Percentiles rank a stretch among this genome's conserved stretches.
phyloP scores from a whole-genome alignment of 2,329 filamentous ascomycete genomes.

The Diaporthe citrichinensis region DNA sequence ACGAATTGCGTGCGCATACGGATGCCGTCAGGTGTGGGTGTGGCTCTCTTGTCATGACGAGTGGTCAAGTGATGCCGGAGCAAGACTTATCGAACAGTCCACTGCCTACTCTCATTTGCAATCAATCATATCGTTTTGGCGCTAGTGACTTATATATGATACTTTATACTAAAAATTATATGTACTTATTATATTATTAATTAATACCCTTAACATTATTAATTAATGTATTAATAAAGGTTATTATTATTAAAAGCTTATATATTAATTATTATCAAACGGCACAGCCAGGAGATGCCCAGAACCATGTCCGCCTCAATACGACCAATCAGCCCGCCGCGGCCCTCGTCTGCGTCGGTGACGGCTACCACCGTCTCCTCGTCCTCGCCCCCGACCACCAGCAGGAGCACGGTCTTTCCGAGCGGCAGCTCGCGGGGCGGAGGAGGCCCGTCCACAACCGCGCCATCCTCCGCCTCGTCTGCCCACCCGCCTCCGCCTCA shows the following conservation, averaged over 20 bases:
- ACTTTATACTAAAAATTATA: too few relatives aligned
- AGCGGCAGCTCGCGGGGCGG: slow-evolving; percentile 26
- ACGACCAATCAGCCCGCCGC: slow-evolving; percentile 39
- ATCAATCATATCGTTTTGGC: too few relatives aligned
- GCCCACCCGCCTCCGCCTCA: slow-evolving; percentile 26
- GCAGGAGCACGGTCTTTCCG: slow-evolving; percentile 39
- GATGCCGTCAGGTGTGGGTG: not conserved
- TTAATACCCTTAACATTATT: too few relatives aligned
- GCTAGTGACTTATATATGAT: too few relatives aligned
- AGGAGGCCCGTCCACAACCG: slow-evolving; percentile 39
- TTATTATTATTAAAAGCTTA: too few relatives aligned
- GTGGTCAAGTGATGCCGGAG: slow-evolving; percentile 17
- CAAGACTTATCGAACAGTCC: not conserved
- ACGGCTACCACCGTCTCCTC: slow-evolving; percentile 42
- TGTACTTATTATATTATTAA: too few relatives aligned
- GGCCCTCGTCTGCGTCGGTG: slow-evolving; percentile 40
- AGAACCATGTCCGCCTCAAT: slow-evolving; percentile 38
- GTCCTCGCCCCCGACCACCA: slow-evolving; percentile 36
- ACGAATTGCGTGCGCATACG: slow-evolving; percentile 1
- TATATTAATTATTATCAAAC: too few relatives aligned
- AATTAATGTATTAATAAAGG: too few relatives aligned
- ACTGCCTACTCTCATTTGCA: too few relatives aligned
- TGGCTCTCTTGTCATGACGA: not conserved
- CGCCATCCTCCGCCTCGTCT: slow-evolving; percentile 40
- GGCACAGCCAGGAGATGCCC: slow-evolving; percentile 1